Conservation (phyloP, 371 early-diverging fungal species). For the Mortierella polycephala region DNA sequence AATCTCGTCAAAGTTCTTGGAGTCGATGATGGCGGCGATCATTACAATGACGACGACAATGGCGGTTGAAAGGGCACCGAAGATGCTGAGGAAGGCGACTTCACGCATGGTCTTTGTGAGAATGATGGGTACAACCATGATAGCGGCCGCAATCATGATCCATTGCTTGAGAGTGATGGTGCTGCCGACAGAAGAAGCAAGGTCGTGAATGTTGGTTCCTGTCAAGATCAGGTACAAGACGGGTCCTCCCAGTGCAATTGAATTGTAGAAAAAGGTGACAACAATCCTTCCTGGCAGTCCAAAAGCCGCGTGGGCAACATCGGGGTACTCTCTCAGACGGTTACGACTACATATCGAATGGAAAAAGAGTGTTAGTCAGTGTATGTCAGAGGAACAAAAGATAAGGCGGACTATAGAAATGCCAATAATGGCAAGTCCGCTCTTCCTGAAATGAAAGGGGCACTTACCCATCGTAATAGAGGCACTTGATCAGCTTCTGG, state of each 20-base stretch:
- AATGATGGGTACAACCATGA: slow-evolving; percentile 80
- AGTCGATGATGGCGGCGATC: slow-evolving; percentile 51
- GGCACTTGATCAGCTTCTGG: slow-evolving; percentile 74
- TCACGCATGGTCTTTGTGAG: slow-evolving; percentile 79
- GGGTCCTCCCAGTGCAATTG: slow-evolving; percentile 76
- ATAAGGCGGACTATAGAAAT: not conserved
- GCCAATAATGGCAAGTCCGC: not conserved
- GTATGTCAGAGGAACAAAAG: not conserved
- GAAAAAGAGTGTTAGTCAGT: not conserved
- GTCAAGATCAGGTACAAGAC: slow-evolving; percentile 85
- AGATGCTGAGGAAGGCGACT: slow-evolving; percentile 67
- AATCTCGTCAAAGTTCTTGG: slow-evolving; percentile 32
- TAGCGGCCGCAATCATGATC: slow-evolving; percentile 71
- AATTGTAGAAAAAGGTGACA: slow-evolving; percentile 74
- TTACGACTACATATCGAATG: slow-evolving; percentile 30
- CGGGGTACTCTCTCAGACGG: slow-evolving; percentile 68
- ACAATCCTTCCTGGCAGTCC: slow-evolving; percentile 69
- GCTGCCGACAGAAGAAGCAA: slow-evolving; percentile 55
- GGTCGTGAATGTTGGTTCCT: slow-evolving; percentile 67
- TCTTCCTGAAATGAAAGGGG: not conserved
- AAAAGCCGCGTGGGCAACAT: slow-evolving; percentile 77
- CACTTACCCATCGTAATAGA: slow-evolving; percentile 70
- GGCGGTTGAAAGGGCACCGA: slow-evolving; percentile 66
- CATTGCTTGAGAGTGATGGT: slow-evolving; percentile 58
- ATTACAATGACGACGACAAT: slow-evolving; percentile 63